These are phyloP conservation scores for Tricholoma sp. DNA, from an alignment of 768 basidiomycete genomes.

Conservation along the genomic window DNA sequence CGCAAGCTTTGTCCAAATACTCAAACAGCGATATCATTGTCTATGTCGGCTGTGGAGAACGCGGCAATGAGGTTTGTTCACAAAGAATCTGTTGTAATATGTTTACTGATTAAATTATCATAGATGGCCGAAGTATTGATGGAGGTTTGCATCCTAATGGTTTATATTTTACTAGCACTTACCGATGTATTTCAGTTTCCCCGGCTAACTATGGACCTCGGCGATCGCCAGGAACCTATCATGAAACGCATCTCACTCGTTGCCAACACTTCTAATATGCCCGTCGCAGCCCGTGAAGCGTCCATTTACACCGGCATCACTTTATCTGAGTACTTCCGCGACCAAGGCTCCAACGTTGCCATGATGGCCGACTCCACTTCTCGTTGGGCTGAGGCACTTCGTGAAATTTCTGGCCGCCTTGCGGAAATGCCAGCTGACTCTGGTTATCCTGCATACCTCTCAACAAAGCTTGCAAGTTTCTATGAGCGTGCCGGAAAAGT, in stretches of 20 bases:
- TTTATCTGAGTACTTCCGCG: slow-evolving; percentile 98
- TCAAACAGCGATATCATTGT: slow-evolving; percentile 99
- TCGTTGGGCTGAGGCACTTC: slow-evolving; percentile 98
- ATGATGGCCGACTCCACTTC: slow-evolving; percentile 99
- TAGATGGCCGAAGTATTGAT: slow-evolving; percentile 98
- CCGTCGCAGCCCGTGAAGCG: slow-evolving; percentile 97
- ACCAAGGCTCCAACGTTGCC: slow-evolving; percentile 94
- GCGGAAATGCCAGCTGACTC: slow-evolving; percentile 99
- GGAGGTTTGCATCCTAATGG: slow-evolving; percentile 53
- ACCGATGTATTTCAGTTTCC: slow-evolving; percentile 55
- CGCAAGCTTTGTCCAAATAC: slow-evolving; percentile 95
- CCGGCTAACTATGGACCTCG: slow-evolving; percentile 86
- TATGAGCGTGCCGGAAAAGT: slow-evolving; percentile 99
- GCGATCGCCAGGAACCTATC: slow-evolving; percentile 94
- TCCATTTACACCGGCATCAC: slow-evolving; percentile 99
- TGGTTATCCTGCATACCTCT: slow-evolving; percentile 95
- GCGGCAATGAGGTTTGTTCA: slow-evolving; percentile 81
- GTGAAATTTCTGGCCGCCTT: slow-evolving; percentile 98
- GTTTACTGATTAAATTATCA: slow-evolving; percentile 5
- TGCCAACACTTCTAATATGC: slow-evolving; percentile 99
- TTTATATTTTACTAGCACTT: not conserved
- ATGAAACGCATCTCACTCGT: slow-evolving; percentile 99
- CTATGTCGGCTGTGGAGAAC: slow-evolving; percentile 98
- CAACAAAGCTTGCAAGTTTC: slow-evolving; percentile 94
- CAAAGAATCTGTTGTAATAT: not conserved